Base-by-base conservation (phyloP, 371 early-diverging fungal genomes). In the Apophysomyces variabilis region DNA sequence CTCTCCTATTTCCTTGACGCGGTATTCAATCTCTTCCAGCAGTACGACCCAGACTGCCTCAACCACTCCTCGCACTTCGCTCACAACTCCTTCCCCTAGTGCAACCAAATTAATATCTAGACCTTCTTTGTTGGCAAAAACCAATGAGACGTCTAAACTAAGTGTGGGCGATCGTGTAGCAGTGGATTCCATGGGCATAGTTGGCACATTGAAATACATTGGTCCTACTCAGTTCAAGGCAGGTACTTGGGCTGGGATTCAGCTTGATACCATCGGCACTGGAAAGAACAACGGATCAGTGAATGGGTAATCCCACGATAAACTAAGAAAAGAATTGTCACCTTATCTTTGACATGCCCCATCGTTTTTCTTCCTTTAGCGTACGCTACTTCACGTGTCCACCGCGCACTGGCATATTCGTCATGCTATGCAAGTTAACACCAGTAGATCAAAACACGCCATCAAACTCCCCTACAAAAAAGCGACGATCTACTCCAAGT, bases 211-310 rank as follows among this genome's bases (percentile, higher is more conserved):
- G 35, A 84, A 87, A 35, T 93, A 78, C 64, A 60, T 91, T 39
- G 93, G 93, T 3, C 84, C 87, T 2, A 86, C 88, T 16, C 79
- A 87, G 46, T 85, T 87, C 64, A 90, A 90, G 69, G 76, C 83
- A 11, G 93, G 93, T 5, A 75, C 83, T 6, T 93, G 93, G 93
- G 92, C 90, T 13, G 93, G 93, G 12, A 81, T 93, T 46, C 90
- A 90, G 66, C 78, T 93, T 1, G 90, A 92, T 57, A 67, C 66
- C 14, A 68, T 66, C 0, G 90, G 89, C 7, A 77, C 84, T 26
- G 93, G 93, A 38, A 93, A 92, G 66, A 92, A 93, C 72, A 86
- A 90, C 59, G 93, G 93, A 13, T 78, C 79, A 5, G 88, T 88
- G 21, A 73, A 74, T 18, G 92, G 90, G 81, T 83, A 78, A 65